These are phyloP conservation scores for barley (Hordeum vulgare) DNA, from an alignment of 176 grass and related monocot genomes.

Conservation along the genomic window MorexV3_pseudomolecules_assembly NC_058519.1:47227929-47228428, in stretches of 20 bases:
- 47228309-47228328: not conserved
- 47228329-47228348: slow-evolving; percentile 23
- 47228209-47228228: not conserved
- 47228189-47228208: not conserved
- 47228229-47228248: not conserved
- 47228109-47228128: not conserved
- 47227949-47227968: no score
- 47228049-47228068: not conserved
- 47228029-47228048: no score
- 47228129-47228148: not conserved
- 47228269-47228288: not conserved
- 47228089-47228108: not conserved
- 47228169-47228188: not conserved
- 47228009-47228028: no score
- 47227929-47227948: no score
- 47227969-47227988: no score
- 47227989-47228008: no score
- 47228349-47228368: slow-evolving; percentile 3
- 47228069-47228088: not conserved
- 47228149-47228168: not conserved
- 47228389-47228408: slow-evolving; percentile 29
- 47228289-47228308: not conserved
- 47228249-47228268: not conserved
- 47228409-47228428: slow-evolving; percentile 29
- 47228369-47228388: slow-evolving; percentile 2